Conservation (phyloP, 257 asterid species). For the Ilex aquifolium region DNA sequence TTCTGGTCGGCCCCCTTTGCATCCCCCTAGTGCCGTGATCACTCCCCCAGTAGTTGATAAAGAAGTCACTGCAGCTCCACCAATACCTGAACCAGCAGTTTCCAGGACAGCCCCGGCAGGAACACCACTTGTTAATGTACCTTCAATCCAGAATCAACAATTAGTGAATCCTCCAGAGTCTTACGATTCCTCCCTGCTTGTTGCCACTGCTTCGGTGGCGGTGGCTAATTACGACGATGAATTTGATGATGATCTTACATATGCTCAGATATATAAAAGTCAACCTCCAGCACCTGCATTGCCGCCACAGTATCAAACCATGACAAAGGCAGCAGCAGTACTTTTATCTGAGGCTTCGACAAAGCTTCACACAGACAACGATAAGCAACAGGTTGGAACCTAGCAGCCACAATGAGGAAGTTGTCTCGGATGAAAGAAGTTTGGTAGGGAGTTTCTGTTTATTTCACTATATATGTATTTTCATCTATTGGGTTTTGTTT, state of each 20-base stretch:
- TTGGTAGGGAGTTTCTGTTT: too few species aligned
- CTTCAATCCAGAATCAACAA: constrained; percentile 37
- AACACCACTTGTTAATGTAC: constrained; percentile 23
- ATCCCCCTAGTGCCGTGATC: constrained; percentile 33
- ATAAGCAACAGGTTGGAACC: constrained; percentile 31
- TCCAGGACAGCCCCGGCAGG: constrained; percentile 24
- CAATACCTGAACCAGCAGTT: constrained; percentile 33
- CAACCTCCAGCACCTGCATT: constrained; percentile 68
- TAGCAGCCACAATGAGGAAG: constrained; percentile 29
- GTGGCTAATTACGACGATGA: constrained; percentile 32
- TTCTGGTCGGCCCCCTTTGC: constrained; percentile 41
- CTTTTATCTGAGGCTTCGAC: constrained; percentile 50
- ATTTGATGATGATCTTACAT: constrained; percentile 66
- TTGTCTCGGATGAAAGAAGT: too few species aligned
- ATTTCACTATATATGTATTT: too few species aligned
- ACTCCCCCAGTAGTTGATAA: constrained; percentile 30
- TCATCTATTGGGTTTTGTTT: too few species aligned
- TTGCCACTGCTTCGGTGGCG: constrained; percentile 22
- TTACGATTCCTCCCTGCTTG: constrained; percentile 33
- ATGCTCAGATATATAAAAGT: constrained; percentile 66
- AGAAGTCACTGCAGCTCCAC: constrained; percentile 35
- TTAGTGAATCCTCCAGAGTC: constrained; percentile 31
- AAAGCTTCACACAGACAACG: constrained; percentile 32
- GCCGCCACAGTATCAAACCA: constrained; percentile 47
- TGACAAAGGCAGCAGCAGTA: constrained; percentile 42